Evolutionary conservation across 768 basidiomycete genomes (phyloP).

Genomic region (Hypholoma sublateritium): DNA sequence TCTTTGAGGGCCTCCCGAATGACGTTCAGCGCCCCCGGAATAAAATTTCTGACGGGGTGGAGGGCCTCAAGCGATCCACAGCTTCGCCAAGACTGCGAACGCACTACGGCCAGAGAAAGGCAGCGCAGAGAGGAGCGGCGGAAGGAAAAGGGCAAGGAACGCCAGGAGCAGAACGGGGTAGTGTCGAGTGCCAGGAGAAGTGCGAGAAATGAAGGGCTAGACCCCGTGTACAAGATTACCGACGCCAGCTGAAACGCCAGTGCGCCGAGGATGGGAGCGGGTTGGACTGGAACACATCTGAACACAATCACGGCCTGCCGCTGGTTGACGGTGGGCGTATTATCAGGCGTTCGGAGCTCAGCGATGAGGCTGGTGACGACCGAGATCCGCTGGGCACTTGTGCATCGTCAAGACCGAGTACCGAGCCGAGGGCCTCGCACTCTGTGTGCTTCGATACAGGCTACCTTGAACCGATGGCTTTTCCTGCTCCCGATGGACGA

Average conservation of each 20-base stretch:
- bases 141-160: conserved; percentile 34
- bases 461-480: conserved; percentile 23
- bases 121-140: conserved; percentile 55
- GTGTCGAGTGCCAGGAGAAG: conserved; percentile 62
- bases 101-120: conserved; percentile 79
- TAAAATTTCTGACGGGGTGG: conserved; percentile 86
- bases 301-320: conserved; percentile 46
- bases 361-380: conserved; percentile 45
- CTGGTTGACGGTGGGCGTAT: conserved; percentile 37
- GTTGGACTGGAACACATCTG: conserved; percentile 50
- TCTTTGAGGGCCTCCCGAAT: conserved; percentile 74
- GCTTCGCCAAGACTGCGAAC: conserved; percentile 80
- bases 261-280: conserved; percentile 53
- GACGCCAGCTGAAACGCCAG: conserved; percentile 74
- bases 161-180: conserved; percentile 17
- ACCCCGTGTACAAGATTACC: conserved; percentile 70
- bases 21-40: conserved; percentile 78
- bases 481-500: conserved; percentile 12
- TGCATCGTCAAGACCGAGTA: conserved; percentile 30
- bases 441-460: conserved; percentile 53
- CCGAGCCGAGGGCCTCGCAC: conserved; percentile 25
- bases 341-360: conserved; percentile 57
- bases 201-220: conserved; percentile 69
- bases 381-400: conserved; percentile 48
- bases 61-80: conserved; percentile 77